Base-by-base conservation (phyloP, 2,329 filamentous ascomycete species). In the Fusarium verrucosum region DNA sequence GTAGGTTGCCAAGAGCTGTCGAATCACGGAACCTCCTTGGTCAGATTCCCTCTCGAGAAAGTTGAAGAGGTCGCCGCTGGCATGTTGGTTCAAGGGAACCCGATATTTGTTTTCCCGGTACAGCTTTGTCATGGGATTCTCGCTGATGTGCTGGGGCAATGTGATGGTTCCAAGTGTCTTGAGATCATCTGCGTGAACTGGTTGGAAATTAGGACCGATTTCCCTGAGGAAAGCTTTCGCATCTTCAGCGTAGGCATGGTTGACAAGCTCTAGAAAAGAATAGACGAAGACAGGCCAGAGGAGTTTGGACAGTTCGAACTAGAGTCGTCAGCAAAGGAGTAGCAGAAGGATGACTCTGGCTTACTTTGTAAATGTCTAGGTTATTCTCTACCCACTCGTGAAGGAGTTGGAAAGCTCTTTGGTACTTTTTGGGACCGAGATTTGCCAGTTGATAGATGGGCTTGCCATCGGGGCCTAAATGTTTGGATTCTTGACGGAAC, bases 261-360 rank as follows among this genome's bases (percentile, higher is more conserved):
- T 83, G 25, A 96, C 85, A 52, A 98, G 85, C 55, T 92, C 89
- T 23, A 99, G 82, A 73, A 91, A 97, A 0, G 92, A 95, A 77
- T 99, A 96, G 46, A 98, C 91, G 72, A 97, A 98, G 1, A 96
- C 81, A 0, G 95, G 95, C 93, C 95, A 99, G 16, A 97, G 80
- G 5, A 98, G 82, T 68, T 96, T 93, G 57, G 87, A 85, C 4
- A 99, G 83, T 79, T 99, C 95, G 40, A 94, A 92, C 87, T 94
- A 62, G 13, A 58, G 40, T 4, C n/a, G 45, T 73, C 32, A 76
- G 68, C 20, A 25, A 66, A 37, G 14, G 14, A 25, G 7, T 5
- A 19, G 68, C 36, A 71, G 28, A 17, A 35, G 4, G 4, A 32
- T 7, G 17, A 1, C 42, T 26, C 32, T 26, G 28, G 19, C 78